These are phyloP conservation scores for Russula sp. DNA, from an alignment of 768 basidiomycete species.

Conservation along the genomic window DNA sequence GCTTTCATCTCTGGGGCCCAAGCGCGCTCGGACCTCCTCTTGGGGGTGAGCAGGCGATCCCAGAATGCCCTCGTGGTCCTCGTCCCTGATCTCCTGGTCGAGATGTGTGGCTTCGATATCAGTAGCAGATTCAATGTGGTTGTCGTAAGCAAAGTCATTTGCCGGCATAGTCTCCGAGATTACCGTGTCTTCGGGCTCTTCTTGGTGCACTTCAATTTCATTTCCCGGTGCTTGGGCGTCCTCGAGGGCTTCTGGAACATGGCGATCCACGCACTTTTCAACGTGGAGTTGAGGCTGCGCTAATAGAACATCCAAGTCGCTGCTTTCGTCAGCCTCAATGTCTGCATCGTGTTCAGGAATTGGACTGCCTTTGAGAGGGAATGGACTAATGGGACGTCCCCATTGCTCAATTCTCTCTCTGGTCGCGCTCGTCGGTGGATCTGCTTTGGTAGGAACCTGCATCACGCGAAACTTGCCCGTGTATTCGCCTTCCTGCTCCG, in stretches of 20 bases:
- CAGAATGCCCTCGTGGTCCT: not conserved
- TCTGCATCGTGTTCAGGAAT: constrained; percentile 29
- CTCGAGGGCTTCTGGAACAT: constrained; percentile 8
- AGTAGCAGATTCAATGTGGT: not conserved
- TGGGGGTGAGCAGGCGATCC: not conserved
- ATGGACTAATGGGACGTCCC: constrained; percentile 69
- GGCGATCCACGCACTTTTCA: not conserved
- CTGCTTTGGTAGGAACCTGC: constrained; percentile 54
- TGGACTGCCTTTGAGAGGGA: constrained; percentile 35
- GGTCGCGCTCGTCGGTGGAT: constrained; percentile 57
- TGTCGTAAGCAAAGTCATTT: constrained; percentile 2
- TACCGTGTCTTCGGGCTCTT: not conserved
- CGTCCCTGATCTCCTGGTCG: not conserved
- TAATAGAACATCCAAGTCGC: constrained; percentile 1
- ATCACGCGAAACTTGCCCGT: constrained; percentile 59
- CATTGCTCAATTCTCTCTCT: constrained; percentile 47
- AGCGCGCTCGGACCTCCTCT: not conserved
- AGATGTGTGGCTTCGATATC: not conserved
- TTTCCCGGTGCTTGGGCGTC: not conserved
- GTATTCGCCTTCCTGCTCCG: constrained; percentile 53
- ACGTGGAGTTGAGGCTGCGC: not conserved
- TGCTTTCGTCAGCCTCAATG: constrained; percentile 23
- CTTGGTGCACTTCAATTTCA: constrained; percentile 4
- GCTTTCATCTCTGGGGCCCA: constrained; percentile 11
- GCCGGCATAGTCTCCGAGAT: not conserved